Conservation (phyloP, 2,329 filamentous ascomycete species). For the Nemania serpens region DNA sequence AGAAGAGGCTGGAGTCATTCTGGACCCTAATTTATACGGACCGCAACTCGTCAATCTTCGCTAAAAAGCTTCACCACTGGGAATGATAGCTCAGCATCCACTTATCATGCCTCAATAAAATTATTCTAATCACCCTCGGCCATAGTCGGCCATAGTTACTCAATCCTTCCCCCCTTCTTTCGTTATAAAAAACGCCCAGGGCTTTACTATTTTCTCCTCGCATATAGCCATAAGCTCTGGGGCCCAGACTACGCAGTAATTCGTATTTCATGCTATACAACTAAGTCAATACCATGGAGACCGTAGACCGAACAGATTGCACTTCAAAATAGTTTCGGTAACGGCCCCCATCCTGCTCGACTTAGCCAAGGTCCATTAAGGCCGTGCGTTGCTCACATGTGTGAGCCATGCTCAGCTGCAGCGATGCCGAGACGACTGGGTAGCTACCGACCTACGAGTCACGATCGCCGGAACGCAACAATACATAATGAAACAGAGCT, state of each 20-base stretch:
- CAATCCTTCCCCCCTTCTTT: too few relatives aligned
- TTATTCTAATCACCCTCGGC: too few relatives aligned
- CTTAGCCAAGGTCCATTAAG: slow-evolving; percentile 24
- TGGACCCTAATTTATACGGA: slow-evolving; percentile 7
- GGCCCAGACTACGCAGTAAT: too few relatives aligned
- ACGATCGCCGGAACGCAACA: background rate
- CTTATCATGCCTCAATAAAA: background rate
- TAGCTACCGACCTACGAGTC: background rate
- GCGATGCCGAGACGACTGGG: background rate
- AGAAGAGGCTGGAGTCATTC: slow-evolving; percentile 6
- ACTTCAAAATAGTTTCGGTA: background rate
- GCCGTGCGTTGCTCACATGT: slow-evolving; percentile 23
- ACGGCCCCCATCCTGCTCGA: slow-evolving; percentile 6
- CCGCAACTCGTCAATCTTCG: slow-evolving; percentile 14
- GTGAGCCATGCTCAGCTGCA: background rate
- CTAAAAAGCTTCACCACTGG: background rate
- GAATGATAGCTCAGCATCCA: background rate
- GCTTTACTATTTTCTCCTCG: too few relatives aligned
- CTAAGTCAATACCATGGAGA: background rate
- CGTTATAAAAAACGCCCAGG: too few relatives aligned
- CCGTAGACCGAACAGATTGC: too few relatives aligned
- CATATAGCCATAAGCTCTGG: too few relatives aligned
- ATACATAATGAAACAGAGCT: background rate
- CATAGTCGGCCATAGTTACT: too few relatives aligned
- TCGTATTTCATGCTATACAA: too few relatives aligned